Base-by-base conservation (phyloP, 2,329 filamentous ascomycete genomes). In the Fulvia fulva region DNA sequence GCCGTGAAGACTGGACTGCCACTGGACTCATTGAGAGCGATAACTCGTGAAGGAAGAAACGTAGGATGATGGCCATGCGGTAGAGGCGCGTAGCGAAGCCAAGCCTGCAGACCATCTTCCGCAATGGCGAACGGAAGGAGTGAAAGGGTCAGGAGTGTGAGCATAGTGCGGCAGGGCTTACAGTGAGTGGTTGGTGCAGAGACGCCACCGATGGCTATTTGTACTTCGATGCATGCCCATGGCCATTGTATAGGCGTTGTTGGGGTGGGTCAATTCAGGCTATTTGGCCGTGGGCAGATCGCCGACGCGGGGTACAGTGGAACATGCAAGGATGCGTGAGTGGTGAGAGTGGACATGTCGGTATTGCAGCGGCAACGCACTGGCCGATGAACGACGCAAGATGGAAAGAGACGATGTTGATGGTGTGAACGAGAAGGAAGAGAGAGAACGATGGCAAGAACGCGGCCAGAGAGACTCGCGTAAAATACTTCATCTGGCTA, bases 81-180 rank as follows among this genome's bases (percentile, higher is more conserved):
- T 14, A 86, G 67, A 8, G 79, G 77, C 30, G 85, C 84, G 68
- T 88, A 88, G 51, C 86, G 80, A 56, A 88, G 71, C 86, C 86
- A 89, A 50, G 76, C 86, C 57, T 80, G 75, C 23, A 85, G 72
- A 11, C 86, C 86, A 66, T 83, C 80, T 65, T 89, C 86, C 41
- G 83, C 84, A 46, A 72, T 71, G 43, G 68, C 78, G 37, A 78
- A 65, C 67, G 63, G 61, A 46, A 55, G 26, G n/a, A 60, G 47
- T 19, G 47, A 26, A 28, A 55, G 52, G 47, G 57, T 32, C 23
- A 56, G 53, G 9, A 60, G 30, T n/a, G 21, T 28, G 30, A 45
- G 26, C 19, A 44, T 45, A 50, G 16, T n/a, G n/a, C n/a, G 8
- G 34, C 7, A 4, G 4, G 5, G 16, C 34, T 4, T 37, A 37